These are phyloP conservation scores for Blastobotrys attinorum DNA, from an alignment of 805 yeast species.

Conservation along the genomic window DNA sequence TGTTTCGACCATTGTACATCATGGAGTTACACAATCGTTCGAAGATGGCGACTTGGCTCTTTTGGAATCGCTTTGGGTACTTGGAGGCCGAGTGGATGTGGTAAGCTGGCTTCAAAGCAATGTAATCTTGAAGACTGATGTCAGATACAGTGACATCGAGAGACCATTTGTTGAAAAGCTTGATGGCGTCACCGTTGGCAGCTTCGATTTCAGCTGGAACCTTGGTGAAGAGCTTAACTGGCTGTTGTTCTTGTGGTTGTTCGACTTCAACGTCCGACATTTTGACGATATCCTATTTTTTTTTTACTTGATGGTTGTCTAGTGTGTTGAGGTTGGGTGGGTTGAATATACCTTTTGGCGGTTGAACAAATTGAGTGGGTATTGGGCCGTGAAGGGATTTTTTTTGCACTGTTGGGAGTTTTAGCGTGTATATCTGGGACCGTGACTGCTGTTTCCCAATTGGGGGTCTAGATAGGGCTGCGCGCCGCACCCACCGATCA, in stretches of 20 bases:
- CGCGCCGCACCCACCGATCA: too few species aligned
- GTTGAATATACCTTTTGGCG: neutral
- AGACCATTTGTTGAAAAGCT: conserved; percentile 99
- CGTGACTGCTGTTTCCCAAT: too few species aligned
- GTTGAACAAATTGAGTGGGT: too few species aligned
- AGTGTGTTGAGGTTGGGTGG: neutral
- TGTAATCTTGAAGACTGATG: conserved; percentile 96
- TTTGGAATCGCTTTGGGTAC: conserved; percentile 99
- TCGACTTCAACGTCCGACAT: conserved; percentile 18
- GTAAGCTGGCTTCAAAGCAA: conserved; percentile 95
- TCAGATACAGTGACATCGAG: conserved; percentile 97
- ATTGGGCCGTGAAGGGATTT: too few species aligned
- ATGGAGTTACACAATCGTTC: conserved; percentile 99
- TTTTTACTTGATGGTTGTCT: neutral
- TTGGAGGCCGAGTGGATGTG: conserved; percentile 99
- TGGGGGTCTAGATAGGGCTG: too few species aligned
- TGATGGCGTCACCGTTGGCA: conserved; percentile 84
- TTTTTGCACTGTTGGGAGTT: too few species aligned
- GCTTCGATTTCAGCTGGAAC: conserved; percentile 95
- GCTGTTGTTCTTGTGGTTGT: conserved; percentile 11
- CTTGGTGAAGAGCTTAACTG: conserved; percentile 81
- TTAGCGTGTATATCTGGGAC: too few species aligned
- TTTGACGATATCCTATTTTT: conserved; percentile 5
- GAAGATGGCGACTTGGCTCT: conserved; percentile 98
- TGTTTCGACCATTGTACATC: conserved; percentile 99